Evolutionary conservation across 441 rosid genomes (phyloP).

Genomic region (Corymbia calophylla): DNA sequence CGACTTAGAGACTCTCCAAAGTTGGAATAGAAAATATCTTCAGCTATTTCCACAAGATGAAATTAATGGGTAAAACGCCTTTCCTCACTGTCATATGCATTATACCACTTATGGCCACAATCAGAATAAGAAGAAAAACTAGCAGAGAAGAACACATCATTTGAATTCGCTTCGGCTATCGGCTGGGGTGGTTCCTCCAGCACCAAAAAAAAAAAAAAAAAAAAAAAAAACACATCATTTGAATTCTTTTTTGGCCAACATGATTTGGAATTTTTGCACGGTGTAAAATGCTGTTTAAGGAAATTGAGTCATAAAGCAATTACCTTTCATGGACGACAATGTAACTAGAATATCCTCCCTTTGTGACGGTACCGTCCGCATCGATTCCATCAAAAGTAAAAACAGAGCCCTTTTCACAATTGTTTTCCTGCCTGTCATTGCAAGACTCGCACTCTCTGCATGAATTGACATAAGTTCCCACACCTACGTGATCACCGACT

Average conservation of each 20-base stretch:
- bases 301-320: neutral
- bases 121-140: neutral
- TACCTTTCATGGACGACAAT: constrained; percentile 77
- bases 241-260: neutral
- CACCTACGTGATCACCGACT: constrained; percentile 80
- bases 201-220: too few species aligned
- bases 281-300: neutral
- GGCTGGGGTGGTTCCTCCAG: too few species aligned
- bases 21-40: neutral
- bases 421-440: constrained; percentile 39
- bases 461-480: constrained; percentile 81
- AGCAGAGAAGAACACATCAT: neutral
- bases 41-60: neutral
- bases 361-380: constrained; percentile 65
- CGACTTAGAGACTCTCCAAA: neutral
- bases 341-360: constrained; percentile 81
- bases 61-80: neutral
- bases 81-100: neutral
- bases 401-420: constrained; percentile 48
- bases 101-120: neutral
- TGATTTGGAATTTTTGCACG: neutral
- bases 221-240: too few species aligned
- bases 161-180: neutral
- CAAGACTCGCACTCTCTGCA: constrained; percentile 76
- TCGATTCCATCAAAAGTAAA: constrained; percentile 64